Conservation (phyloP, 352 stramenopile genomes). For the Pythium dissimile region DNA sequence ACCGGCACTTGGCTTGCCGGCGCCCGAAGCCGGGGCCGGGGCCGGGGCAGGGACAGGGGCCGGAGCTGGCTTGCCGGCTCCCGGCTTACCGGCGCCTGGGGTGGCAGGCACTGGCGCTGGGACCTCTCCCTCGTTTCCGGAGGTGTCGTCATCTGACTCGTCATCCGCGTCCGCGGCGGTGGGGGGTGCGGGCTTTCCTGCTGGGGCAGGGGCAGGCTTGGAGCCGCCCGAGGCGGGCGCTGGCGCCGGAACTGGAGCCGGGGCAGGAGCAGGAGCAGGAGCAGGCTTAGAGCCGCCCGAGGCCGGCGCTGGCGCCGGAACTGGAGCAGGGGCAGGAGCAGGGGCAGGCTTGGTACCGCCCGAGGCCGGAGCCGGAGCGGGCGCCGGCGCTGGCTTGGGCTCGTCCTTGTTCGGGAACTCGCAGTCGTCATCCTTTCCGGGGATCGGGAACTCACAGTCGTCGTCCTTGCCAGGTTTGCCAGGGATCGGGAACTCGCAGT, state of each 20-base stretch:
- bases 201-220: too few species aligned
- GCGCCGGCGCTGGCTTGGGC: background rate
- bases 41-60: slow-evolving; percentile 1
- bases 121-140: background rate
- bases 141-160: slow-evolving; percentile 1
- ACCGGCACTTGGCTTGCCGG: background rate
- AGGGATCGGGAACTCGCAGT: slow-evolving; percentile 20
- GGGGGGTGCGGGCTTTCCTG: background rate
- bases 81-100: background rate
- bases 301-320: background rate
- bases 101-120: background rate
- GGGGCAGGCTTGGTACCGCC: background rate
- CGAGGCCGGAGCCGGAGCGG: slow-evolving; percentile 1
- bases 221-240: background rate
- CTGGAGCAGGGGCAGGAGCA: background rate
- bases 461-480: slow-evolving; percentile 7
- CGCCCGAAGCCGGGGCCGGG: background rate
- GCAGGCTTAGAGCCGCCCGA: background rate
- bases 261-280: background rate
- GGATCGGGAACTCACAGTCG: slow-evolving; percentile 21
- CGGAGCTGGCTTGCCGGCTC: slow-evolving; percentile 4
- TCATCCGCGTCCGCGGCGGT: slow-evolving; percentile 1
- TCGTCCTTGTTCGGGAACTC: slow-evolving; percentile 16
- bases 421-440: slow-evolving; percentile 15
- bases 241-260: background rate